A percentile compares a stretch with the other conserved stretches of the same genome.
Evolutionary conservation across 2,329 filamentous ascomycete genomes (phyloP).

Genomic region (Raffaelea deltoideospora): DNA sequence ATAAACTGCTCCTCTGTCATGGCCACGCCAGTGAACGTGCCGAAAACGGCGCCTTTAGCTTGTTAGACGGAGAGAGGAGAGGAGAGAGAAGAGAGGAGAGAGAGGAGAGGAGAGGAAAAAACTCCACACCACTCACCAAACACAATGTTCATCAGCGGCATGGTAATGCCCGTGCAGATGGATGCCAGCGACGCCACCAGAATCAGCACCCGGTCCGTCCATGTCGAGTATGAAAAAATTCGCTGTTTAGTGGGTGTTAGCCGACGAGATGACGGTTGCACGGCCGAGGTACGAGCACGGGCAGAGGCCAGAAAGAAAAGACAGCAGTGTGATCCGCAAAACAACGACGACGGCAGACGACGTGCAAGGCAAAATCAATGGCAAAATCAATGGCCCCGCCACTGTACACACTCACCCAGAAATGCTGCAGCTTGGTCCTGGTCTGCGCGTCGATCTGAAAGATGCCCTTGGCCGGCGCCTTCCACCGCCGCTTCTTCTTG

Average conservation of each 20-base stretch:
- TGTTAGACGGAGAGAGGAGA: no score
- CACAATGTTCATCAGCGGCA: conserved; percentile 45
- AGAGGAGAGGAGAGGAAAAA: no score
- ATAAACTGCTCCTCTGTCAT: conserved; percentile 15
- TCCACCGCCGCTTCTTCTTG: background rate
- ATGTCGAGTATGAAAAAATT: conserved; percentile 38
- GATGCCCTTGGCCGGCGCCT: no score
- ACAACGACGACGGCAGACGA: background rate
- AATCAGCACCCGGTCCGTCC: conserved; percentile 34
- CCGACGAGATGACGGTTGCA: no score
- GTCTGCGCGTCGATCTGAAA: no score
- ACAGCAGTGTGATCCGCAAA: background rate
- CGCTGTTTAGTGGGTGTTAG: conserved; percentile 20
- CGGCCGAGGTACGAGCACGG: no score
- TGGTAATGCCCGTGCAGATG: conserved; percentile 36
- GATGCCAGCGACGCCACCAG: conserved; percentile 30
- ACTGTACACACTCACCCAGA: no score
- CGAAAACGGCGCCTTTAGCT: conserved; percentile 14
- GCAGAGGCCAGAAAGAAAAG: background rate
- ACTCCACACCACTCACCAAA: conserved; percentile 36
- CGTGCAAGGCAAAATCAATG: no score
- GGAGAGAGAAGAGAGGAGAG: no score
- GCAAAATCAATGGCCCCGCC: no score
- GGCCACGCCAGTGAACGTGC: conserved; percentile 14
- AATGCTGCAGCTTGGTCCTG: no score